phyloP scores from a whole-genome alignment of 306 rosid genomes.

The Hippophae tibetana region DNA sequence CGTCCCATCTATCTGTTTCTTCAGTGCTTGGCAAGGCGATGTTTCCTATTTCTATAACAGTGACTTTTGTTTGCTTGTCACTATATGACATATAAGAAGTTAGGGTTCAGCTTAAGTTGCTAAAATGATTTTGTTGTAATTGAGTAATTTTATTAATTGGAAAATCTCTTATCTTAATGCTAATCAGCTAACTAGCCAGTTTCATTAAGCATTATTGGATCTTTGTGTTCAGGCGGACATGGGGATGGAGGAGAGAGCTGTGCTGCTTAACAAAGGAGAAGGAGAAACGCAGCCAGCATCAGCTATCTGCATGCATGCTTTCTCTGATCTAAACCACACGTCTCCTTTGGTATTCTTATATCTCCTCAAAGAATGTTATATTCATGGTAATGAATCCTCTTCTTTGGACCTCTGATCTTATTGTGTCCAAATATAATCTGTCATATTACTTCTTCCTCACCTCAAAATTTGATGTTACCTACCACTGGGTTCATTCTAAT shows the following conservation, averaged over 20 bases:
- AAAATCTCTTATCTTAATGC: background rate
- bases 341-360: constrained; percentile 71
- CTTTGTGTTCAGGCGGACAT: constrained; percentile 23
- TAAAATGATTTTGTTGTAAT: background rate
- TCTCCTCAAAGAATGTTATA: constrained; percentile 75
- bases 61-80: background rate
- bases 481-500: background rate
- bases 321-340: constrained; percentile 48
- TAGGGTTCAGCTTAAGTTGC: constrained; percentile 11
- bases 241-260: constrained; percentile 48
- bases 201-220: background rate
- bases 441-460: constrained; percentile 2
- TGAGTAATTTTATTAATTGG: background rate
- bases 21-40: too few species aligned
- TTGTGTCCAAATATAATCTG: too few species aligned
- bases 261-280: constrained; percentile 10
- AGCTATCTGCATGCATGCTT: constrained; percentile 58
- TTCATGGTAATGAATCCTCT: constrained; percentile 44
- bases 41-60: too few species aligned
- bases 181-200: background rate
- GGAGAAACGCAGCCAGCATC: constrained; percentile 22
- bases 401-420: background rate
- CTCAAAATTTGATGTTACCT: background rate
- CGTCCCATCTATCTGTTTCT: too few species aligned
- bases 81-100: background rate